A percentile compares a stretch with the other conserved stretches of the same genome.
Evolutionary conservation across 768 basidiomycete genomes (phyloP).

Genomic region (Pilatotrama ljubarskyi): DNA sequence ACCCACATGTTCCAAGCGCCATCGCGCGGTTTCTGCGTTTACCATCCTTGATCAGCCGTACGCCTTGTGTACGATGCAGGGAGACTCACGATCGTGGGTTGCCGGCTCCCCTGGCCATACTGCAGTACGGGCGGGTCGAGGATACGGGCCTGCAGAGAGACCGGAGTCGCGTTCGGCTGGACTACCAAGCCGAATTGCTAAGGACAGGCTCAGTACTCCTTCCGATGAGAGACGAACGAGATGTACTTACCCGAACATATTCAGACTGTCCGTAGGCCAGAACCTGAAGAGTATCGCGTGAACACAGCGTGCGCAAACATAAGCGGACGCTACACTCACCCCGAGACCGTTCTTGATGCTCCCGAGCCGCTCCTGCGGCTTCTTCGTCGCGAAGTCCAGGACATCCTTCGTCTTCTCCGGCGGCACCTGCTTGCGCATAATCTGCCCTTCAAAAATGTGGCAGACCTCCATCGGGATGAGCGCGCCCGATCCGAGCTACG

Average conservation of each 20-base stretch:
- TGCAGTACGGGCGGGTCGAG: constrained; percentile 63
- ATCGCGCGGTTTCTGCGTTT: constrained; percentile 52
- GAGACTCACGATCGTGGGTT: constrained; percentile 55
- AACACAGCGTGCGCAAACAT: constrained; percentile 42
- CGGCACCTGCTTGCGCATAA: constrained; percentile 72
- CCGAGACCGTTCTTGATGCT: constrained; percentile 56
- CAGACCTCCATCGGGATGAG: constrained; percentile 70
- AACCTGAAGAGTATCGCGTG: constrained; percentile 13
- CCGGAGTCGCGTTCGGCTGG: constrained; percentile 45
- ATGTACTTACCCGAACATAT: constrained; percentile 49
- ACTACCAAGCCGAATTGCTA: constrained; percentile 70
- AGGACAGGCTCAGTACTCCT: neutral
- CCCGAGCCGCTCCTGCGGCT: constrained; percentile 54
- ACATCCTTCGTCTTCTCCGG: constrained; percentile 64
- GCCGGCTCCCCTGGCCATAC: constrained; percentile 60
- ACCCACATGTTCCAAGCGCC: constrained; percentile 79
- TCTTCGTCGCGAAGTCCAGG: constrained; percentile 67
- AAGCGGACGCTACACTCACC: constrained; percentile 53
- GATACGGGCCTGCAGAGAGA: constrained; percentile 61
- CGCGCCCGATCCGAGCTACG: constrained; percentile 60
- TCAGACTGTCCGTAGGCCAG: constrained; percentile 68
- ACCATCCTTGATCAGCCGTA: neutral
- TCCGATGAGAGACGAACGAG: neutral
- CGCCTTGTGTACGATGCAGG: neutral
- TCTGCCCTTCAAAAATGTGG: constrained; percentile 60